Evolutionary conservation across 2,329 filamentous ascomycete species (phyloP), one percentile per base, ranked within the genome.

Genomic region (Colletotrichum spaethianum): DNA sequence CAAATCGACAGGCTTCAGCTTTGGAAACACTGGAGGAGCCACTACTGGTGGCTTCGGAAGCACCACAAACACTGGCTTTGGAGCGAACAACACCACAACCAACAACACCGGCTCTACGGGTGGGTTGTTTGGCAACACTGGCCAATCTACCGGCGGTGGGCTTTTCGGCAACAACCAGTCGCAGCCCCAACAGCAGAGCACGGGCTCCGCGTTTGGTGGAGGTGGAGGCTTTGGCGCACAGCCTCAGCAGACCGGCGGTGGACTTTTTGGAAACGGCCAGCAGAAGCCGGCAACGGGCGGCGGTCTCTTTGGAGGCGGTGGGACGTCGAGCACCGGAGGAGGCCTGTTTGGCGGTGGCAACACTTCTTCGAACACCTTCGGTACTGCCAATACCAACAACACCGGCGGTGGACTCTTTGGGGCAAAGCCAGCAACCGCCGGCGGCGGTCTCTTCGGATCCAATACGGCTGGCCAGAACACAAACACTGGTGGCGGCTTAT

Each of bases 401-500:
- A 69, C 79, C 6, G 75, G 76, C 28, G 82, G 82, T 14, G 81
- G 83, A 46, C 77, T 87, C 1, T 88, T 88, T 38, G 70, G 82
- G 18, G 79, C 80, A 62, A 84, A 86, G 73, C 83, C 79, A 55
- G 75, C 79, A 38, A 78, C 82, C 42, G 77, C 83, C 28, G 82
- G 84, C 7, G 83, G 83, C 6, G 84, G 87, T 1, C 80, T 90
- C 4, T 91, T 91, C 67, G 73, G 73, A 63, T 63, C 79, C 33
- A 82, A 80, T 62, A 79, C 81, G 62, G 75, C 78, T 33, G 67
- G 70, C 20, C 83, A 82, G 75, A 77, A 79, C 44, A 56, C 63
- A 23, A 63, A 62, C 33, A 79, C 77, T 16, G 77, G 78, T 16
- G 83, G 84, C 33, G 83, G 89, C 40, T 79, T 91, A 20, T 92